Base-by-base conservation (phyloP, 108 stramenopile genomes). In the Fistulifera pelliculosa region DNA sequence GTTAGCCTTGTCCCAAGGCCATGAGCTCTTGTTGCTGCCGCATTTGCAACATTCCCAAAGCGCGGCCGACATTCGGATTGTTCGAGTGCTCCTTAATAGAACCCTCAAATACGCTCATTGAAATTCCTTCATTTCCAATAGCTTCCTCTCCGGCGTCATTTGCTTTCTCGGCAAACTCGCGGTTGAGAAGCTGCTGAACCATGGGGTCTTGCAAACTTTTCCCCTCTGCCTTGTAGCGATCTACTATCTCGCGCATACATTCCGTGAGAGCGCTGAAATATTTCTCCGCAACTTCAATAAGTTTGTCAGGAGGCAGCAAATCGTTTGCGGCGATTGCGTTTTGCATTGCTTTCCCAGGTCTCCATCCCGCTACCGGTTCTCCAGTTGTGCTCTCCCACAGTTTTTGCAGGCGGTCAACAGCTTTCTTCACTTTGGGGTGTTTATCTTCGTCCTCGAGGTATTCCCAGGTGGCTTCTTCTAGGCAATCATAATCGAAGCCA, bases 381-480 rank as follows among this genome's bases (percentile, higher is more conserved):
- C 85, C 86, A 18, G 75, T 77, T 1, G 85, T 66, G 65, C 81
- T 83, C 61, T 93, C 90, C 71, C 87, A 93, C 27, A 93, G 56
- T 50, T 81, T 87, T 49, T 93, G 90, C 64, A 93, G 88, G 43
- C 86, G 65, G 38, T 88, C 85, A 24, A 93, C 86, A 7, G 84
- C 69, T 41, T 75, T 66, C 55, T 79, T 79, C 13, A 83, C 86
- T 52, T 79, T 80, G 23, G 83, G 81, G 25, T 62, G 24, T 31
- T 74, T 61, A 10, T 81, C 80, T 43, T 68, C 68, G 3, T 76
- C 57, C 15, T 73, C 70, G 47, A 88, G 52, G 39, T 86, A 85
- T 54, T 93, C 90, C 86, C 86, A 88, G 27, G 84, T 86, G 1
- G 90, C 90, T 74, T 93, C 90, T 64, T 88, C 78, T 50, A 88